Percentiles rank a stretch among this genome's conserved stretches.
Conservation (phyloP, 352 stramenopile species). For the Pythium utonaiense region DNA sequence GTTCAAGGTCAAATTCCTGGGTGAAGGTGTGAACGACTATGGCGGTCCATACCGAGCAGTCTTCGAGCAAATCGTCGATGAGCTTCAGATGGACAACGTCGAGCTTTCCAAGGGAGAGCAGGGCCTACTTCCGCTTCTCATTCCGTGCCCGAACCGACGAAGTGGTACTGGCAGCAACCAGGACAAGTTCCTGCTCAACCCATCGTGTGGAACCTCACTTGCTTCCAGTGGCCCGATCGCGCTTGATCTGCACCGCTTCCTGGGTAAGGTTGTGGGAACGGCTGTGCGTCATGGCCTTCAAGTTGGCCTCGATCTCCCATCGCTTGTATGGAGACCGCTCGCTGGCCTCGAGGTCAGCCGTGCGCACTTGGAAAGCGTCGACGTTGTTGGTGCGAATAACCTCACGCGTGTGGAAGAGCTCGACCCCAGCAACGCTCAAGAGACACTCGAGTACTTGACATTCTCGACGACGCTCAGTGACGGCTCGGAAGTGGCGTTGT, state of each 20-base stretch:
- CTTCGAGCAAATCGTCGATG: conserved; percentile 96
- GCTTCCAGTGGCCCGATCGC: conserved; percentile 86
- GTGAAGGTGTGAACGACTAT: conserved; percentile 99
- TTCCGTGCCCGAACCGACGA: conserved; percentile 87
- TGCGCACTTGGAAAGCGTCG: conserved; percentile 75
- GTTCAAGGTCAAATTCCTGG: conserved; percentile 99
- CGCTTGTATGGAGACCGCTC: conserved; percentile 85
- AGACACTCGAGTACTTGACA: conserved; percentile 68
- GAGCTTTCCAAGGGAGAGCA: conserved; percentile 84
- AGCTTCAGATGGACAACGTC: conserved; percentile 91
- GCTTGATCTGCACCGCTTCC: conserved; percentile 92
- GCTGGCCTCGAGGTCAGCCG: conserved; percentile 71
- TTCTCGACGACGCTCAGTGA: conserved; percentile 81
- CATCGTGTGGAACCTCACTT: conserved; percentile 74
- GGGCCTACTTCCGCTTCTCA: conserved; percentile 81
- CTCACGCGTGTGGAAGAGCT: conserved; percentile 62
- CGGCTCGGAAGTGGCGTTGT: conserved; percentile 64
- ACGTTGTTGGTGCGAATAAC: conserved; percentile 71
- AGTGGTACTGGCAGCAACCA: conserved; percentile 87
- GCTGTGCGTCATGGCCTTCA: conserved; percentile 94
- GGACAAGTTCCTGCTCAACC: conserved; percentile 91
- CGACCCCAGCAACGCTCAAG: conserved; percentile 29
- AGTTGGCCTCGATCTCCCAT: conserved; percentile 90
- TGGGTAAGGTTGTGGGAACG: conserved; percentile 96
- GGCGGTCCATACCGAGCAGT: conserved; percentile 97